Evolutionary conservation across 352 stramenopile species (phyloP), one percentile per base, ranked within the genome.

Genomic region (Phytopythium mirpurense): DNA sequence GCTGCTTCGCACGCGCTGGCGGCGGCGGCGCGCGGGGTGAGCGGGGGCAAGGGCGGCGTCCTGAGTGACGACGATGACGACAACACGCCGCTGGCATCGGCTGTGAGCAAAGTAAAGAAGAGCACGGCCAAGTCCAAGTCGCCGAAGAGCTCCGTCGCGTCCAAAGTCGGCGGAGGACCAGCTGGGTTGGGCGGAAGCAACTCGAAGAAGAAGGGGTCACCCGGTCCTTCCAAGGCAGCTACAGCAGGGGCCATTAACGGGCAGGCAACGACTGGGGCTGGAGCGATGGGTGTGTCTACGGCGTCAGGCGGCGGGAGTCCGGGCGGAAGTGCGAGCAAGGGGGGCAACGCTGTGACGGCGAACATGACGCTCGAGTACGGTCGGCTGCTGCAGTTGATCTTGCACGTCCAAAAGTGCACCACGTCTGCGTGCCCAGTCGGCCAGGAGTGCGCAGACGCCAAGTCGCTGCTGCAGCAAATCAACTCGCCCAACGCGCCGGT

Each of bases 351-450:
- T 8, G 67, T 70, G 41, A 80, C 64, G 21, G 67, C 67, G n/a
- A 87, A 85, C 31, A 83, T 84, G 70, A 84, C 81, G 2, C 68
- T 86, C 51, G 82, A 95, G 49, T 95, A 93, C 48, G 84, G 84
- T 0, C 80, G 82, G n/a, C 36, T 95, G 42, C 58, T 95, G 49
- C 84, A 95, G 63, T 56, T 95, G 19, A 92, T 95, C 64, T 54
- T 95, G 26, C 84, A 95, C 58, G 82, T 92, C 1, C 75, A 95
- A 21, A 88, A 91, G 43, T 95, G 84, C 52, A 90, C 67, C 35
- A 70, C 62, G 2, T 67, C 65, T 7, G 51, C 57, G 31, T 93
- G 84, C 62, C 57, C 72, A 6, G 70, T 92, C 19, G 82, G 82
- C 12, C 70, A 87, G 68, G 82, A 91, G 21, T 95, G 84, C 18